Conservation (phyloP, 1,284 basidiomycete species). For the Pisolithus thermaeus region DNA sequence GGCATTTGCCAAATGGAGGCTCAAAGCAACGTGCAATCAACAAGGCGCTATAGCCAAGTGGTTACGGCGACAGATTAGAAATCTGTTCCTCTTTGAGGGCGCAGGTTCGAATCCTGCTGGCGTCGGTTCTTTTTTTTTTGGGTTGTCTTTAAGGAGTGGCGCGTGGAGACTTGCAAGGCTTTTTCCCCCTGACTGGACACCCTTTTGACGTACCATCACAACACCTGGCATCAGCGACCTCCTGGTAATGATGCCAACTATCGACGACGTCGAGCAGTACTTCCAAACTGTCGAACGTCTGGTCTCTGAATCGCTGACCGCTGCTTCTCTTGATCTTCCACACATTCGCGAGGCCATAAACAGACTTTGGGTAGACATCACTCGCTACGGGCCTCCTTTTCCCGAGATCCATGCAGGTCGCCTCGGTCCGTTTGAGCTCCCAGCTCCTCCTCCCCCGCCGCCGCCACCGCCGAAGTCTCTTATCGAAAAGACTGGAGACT, state of each 20-base stretch:
- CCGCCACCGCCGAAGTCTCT: constrained; percentile 42
- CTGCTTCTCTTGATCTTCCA: constrained; percentile 54
- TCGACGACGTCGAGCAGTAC: constrained; percentile 68
- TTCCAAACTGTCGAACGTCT: constrained; percentile 62
- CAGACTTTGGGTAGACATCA: constrained; percentile 70
- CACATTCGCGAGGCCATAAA: constrained; percentile 60
- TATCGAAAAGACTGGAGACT: constrained; percentile 43
- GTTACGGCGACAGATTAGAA: constrained; percentile 46
- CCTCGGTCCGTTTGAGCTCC: constrained; percentile 67
- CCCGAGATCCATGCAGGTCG: constrained; percentile 58
- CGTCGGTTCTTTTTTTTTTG: constrained; percentile 32
- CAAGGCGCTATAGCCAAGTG: constrained; percentile 44
- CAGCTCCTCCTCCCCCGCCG: constrained; percentile 53
- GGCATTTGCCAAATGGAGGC: not conserved
- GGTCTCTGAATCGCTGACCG: constrained; percentile 51
- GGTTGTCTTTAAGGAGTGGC: not conserved
- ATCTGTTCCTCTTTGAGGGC: constrained; percentile 51
- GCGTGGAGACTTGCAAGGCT: too few species aligned
- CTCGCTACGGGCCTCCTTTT: constrained; percentile 69
- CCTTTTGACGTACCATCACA: not conserved
- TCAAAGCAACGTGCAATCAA: too few species aligned
- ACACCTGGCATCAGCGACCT: not conserved
- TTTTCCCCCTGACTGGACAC: too few species aligned
- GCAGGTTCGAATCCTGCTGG: constrained; percentile 63
- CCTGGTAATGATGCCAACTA: constrained; percentile 33